Conservation (phyloP, 305 asterid species). For the Solanum aculeatissimum region DNA sequence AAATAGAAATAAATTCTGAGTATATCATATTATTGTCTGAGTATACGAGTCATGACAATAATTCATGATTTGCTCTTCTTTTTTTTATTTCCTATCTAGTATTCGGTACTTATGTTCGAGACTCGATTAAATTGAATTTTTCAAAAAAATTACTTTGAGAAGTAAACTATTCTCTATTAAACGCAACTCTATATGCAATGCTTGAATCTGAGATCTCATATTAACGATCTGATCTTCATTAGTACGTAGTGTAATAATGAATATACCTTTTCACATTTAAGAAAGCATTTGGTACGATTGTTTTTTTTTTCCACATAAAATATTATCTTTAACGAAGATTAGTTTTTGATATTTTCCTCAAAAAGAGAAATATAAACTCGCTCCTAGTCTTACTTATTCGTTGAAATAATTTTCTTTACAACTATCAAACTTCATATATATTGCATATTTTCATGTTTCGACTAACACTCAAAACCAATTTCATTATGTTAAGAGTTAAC, state of each 20-base stretch:
- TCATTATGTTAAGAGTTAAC: not conserved
- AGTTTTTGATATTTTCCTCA: not conserved
- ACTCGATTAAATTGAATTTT: no score
- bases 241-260: not conserved
- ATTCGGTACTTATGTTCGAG: not conserved
- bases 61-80: not conserved
- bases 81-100: not conserved
- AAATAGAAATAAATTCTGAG: no score
- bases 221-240: not conserved
- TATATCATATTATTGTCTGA: no score
- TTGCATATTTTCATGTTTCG: not conserved
- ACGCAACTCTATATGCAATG: not conserved
- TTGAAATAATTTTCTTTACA: no score
- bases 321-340: not conserved
- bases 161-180: not conserved
- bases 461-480: not conserved
- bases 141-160: no score
- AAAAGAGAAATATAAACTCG: not conserved
- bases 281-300: not conserved
- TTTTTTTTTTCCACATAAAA: not conserved
- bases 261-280: not conserved
- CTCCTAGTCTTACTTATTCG: not conserved
- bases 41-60: no score
- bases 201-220: not conserved
- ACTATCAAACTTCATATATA: not conserved